Evolutionary conservation across 208 protist species (phyloP).

Genomic region (Trichomonas gallinae): DNA sequence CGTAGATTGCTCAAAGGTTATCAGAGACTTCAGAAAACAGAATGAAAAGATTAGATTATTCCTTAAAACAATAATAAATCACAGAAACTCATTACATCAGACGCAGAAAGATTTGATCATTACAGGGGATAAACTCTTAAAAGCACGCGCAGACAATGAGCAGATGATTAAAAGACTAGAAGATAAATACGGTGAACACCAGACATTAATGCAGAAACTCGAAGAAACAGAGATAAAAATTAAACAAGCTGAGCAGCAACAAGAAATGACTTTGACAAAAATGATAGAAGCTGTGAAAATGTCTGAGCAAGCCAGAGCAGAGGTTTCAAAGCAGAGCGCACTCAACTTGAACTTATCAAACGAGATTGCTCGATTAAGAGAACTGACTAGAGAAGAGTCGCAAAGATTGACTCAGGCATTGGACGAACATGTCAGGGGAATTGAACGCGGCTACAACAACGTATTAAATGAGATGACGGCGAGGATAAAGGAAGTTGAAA

Average conservation of each 20-base stretch:
- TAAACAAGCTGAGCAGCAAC: background rate
- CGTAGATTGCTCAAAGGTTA: background rate
- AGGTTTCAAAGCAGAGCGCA: background rate
- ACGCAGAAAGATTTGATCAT: background rate
- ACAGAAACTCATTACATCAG: background rate
- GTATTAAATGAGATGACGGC: background rate
- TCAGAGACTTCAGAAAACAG: background rate
- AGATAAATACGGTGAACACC: background rate
- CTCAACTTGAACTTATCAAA: background rate
- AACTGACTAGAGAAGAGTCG: background rate
- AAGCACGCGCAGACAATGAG: background rate
- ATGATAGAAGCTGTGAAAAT: background rate
- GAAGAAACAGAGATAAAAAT: background rate
- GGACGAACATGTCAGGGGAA: background rate
- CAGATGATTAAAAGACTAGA: background rate
- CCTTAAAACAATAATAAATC: background rate
- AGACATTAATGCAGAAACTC: background rate
- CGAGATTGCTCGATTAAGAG: background rate
- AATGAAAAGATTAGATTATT: background rate
- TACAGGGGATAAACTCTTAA: background rate
- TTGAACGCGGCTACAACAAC: background rate
- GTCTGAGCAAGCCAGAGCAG: background rate
- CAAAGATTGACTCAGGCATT: background rate
- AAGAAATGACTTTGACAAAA: background rate
- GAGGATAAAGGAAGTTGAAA: background rate